Evolutionary conservation across 2,329 filamentous ascomycete genomes (phyloP).

Genomic region (Drechslerella stenobrocha): DNA sequence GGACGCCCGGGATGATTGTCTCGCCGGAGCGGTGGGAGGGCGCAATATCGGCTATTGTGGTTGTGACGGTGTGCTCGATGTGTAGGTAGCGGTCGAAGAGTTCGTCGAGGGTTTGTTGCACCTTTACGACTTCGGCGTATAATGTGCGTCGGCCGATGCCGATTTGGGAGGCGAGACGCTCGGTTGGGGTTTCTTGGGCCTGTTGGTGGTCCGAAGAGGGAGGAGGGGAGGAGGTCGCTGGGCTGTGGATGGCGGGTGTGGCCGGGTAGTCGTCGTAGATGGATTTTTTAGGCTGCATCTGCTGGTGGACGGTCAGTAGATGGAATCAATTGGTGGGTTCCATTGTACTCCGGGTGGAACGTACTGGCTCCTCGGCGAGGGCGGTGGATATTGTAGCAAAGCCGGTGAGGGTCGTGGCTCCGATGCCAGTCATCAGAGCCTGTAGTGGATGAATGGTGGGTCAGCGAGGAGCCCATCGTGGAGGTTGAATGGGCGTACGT

Average conservation of each 20-base stretch:
- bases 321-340: neutral
- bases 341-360: constrained; percentile 3
- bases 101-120: constrained; percentile 81
- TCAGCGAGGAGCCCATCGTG: constrained; percentile 11
- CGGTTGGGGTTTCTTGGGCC: constrained; percentile 74
- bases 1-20: constrained; percentile 80
- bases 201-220: constrained; percentile 52
- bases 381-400: constrained; percentile 35
- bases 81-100: constrained; percentile 78
- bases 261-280: constrained; percentile 70
- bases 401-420: constrained; percentile 38
- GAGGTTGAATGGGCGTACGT: neutral
- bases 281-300: constrained; percentile 65
- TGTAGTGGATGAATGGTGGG: neutral
- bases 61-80: constrained; percentile 86
- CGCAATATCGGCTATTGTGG: constrained; percentile 83
- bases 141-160: constrained; percentile 77
- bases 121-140: constrained; percentile 71
- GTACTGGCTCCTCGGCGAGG: constrained; percentile 46
- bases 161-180: constrained; percentile 82
- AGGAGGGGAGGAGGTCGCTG: constrained; percentile 31
- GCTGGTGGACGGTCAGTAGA: constrained; percentile 11
- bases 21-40: constrained; percentile 84
- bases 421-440: constrained; percentile 42
- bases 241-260: constrained; percentile 53